Conservation (phyloP, 2,329 filamentous ascomycete genomes). For the Paecilomyces sp. region DNA sequence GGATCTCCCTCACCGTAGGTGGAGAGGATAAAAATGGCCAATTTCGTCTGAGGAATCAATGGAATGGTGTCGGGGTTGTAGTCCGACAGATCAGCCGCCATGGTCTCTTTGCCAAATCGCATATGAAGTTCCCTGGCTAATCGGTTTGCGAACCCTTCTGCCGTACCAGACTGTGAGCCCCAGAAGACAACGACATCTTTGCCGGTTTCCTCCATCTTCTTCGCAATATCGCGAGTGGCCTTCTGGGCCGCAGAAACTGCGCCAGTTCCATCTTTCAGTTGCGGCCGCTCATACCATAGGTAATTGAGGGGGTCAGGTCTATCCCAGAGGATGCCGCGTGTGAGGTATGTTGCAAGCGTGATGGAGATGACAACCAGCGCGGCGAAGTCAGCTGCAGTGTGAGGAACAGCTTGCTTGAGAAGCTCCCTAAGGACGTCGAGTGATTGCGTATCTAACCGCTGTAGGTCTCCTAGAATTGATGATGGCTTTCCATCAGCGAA, state of each 20-base stretch:
- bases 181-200: conserved; percentile 86
- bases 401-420: not conserved
- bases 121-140: conserved; percentile 87
- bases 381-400: conserved; percentile 22
- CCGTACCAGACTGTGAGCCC: conserved; percentile 89
- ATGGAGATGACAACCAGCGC: conserved; percentile 30
- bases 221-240: conserved; percentile 41
- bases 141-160: conserved; percentile 86
- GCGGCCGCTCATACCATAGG: conserved; percentile 45
- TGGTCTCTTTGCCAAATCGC: conserved; percentile 84
- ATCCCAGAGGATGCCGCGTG: conserved; percentile 41
- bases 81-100: conserved; percentile 89
- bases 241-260: conserved; percentile 9
- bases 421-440: not conserved
- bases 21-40: conserved; percentile 83
- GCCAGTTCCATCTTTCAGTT: conserved; percentile 25
- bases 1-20: conserved; percentile 96
- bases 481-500: not conserved
- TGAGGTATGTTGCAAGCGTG: conserved; percentile 32
- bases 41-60: conserved; percentile 69
- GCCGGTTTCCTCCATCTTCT: conserved; percentile 33
- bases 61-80: conserved; percentile 87
- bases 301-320: conserved; percentile 44
- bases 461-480: not conserved
- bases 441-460: not conserved